Percentiles rank a stretch among this genome's conserved stretches.
These are phyloP conservation scores for Colletotrichum australisinense DNA, from an alignment of 2,329 filamentous ascomycete species.

Conservation along the genomic window DNA sequence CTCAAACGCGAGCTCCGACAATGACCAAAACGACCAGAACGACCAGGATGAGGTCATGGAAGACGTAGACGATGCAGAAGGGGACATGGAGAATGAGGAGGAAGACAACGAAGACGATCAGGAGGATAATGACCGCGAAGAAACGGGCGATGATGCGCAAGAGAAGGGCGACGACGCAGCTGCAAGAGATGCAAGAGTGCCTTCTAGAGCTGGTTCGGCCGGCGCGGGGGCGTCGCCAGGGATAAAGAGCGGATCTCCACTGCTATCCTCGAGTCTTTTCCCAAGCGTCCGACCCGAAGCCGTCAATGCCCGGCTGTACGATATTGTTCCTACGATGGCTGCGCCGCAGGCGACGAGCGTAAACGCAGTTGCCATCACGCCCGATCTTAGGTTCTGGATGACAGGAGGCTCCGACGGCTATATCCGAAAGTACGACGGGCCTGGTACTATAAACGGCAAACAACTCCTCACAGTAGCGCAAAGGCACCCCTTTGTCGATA, in stretches of 20 bases:
- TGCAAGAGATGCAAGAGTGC: constrained; percentile 49
- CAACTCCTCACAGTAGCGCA: constrained; percentile 94
- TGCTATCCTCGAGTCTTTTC: constrained; percentile 31
- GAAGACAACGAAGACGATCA: constrained; percentile 48
- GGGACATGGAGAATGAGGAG: constrained; percentile 47
- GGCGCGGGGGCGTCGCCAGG: constrained; percentile 27
- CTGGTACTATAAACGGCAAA: constrained; percentile 94
- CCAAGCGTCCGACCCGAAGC: constrained; percentile 77
- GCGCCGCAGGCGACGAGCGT: constrained; percentile 96
- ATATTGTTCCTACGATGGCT: constrained; percentile 96
- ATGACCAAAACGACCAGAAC: constrained; percentile 61
- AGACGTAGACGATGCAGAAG: constrained; percentile 52
- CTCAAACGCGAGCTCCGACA: constrained; percentile 58
- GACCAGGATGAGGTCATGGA: constrained; percentile 69
- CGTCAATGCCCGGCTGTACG: constrained; percentile 84
- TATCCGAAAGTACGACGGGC: constrained; percentile 96
- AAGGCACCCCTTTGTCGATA: constrained; percentile 96
- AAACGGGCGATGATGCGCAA: constrained; percentile 45
- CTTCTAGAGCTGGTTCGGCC: constrained; percentile 42
- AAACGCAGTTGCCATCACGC: constrained; percentile 91
- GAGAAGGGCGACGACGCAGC: constrained; percentile 47
- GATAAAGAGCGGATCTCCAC: constrained; percentile 16
- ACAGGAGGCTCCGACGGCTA: constrained; percentile 95
- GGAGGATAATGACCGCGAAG: constrained; percentile 51
- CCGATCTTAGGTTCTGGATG: constrained; percentile 94